Base-by-base conservation (phyloP, 768 basidiomycete species). In the Naematelia encephala region DNA sequence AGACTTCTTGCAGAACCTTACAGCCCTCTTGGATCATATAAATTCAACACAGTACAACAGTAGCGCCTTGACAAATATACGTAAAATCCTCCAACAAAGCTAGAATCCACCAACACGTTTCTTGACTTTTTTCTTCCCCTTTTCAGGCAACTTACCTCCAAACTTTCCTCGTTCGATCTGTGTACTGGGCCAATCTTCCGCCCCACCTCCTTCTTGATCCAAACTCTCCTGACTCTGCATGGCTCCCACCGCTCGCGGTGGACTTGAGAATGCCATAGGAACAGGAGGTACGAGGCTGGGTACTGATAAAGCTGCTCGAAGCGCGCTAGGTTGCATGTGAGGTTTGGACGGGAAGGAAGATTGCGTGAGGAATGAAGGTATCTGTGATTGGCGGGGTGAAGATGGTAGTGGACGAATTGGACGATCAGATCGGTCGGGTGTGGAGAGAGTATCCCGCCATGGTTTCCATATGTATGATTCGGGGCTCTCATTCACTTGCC, bases 81-180 rank as follows among this genome's bases (percentile, higher is more conserved):
- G n/a, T n/a, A n/a, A n/a, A n/a, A n/a, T n/a, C n/a, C n/a, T n/a
- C n/a, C n/a, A n/a, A n/a, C n/a, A n/a, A n/a, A n/a, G n/a, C n/a
- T 45, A 72, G 34, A 72, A 72, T n/a, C 70, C 70, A 1, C 70
- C 70, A 26, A 69, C 60, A n/a, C 69, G 44, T 45, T 70, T 70
- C 60, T 69, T 69, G 27, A 39, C 56, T 47, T 54, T 59, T 42
- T 62, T 63, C 59, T 68, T 68, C 3, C 16, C 28, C 42, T 60
- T 60, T 22, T 53, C 59, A 16, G 51, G 61, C 27, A 25, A 16
- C 43, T 63, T 47, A 1, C 68, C 70, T 28, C 70, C 70, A 51
- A 62, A 68, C 12, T 52, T 58, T 4, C 70, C 70, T 48, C 64
- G 23, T 46, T 72, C 70, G 14, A 69, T 59, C 50, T 72, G 70